phyloP scores from a whole-genome alignment of 2,329 filamentous ascomycete genomes.

The Sphaerulina musiva region DNA sequence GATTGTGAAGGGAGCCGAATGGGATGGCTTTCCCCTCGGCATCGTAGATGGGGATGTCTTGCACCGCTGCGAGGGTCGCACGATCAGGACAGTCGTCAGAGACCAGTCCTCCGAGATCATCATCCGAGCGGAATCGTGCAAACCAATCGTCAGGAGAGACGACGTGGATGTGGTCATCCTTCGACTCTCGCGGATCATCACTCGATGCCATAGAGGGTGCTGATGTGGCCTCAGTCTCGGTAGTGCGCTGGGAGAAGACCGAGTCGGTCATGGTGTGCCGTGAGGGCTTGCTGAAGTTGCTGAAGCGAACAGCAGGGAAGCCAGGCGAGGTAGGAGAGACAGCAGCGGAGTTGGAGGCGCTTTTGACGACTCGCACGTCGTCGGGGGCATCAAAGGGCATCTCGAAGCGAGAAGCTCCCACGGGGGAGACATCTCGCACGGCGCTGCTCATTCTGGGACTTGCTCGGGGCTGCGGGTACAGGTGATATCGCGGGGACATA shows the following conservation, averaged over 20 bases:
- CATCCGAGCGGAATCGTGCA: conserved; percentile 30
- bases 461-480: background rate
- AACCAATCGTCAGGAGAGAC: conserved; percentile 32
- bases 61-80: conserved; percentile 29
- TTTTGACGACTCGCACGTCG: conserved; percentile 4
- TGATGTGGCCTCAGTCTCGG: conserved; percentile 18
- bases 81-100: conserved; percentile 33
- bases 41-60: conserved; percentile 50
- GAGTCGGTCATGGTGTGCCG: conserved; percentile 11
- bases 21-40: conserved; percentile 52
- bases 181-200: background rate
- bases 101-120: conserved; percentile 23
- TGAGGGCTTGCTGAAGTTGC: conserved; percentile 15
- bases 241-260: conserved; percentile 15
- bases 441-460: conserved; percentile 4
- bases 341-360: conserved; percentile 10
- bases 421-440: conserved; percentile 23
- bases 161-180: background rate
- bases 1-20: conserved; percentile 59
- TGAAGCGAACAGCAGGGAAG: conserved; percentile 12
- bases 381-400: conserved; percentile 21
- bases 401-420: conserved; percentile 31
- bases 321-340: conserved; percentile 18
- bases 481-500: background rate
- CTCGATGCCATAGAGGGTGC: conserved; percentile 3